phyloP scores from a whole-genome alignment of 805 yeast species.

The Candida parachauliodes region DNA sequence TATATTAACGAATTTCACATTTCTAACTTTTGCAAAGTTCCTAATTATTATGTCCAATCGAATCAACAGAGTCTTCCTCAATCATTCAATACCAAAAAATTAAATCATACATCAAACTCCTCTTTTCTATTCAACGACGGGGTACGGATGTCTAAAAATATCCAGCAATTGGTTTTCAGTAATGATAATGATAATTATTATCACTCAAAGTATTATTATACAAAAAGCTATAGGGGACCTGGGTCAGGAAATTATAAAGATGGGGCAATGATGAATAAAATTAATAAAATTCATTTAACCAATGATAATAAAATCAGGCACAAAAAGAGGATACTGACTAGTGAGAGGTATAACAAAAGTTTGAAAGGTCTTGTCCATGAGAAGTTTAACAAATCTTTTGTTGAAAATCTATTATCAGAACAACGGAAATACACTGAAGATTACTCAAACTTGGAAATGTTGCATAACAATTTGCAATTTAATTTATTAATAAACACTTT shows the following conservation, averaged over 20 bases:
- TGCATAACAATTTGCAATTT: slow-evolving; percentile 41
- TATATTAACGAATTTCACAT: slow-evolving; percentile 40
- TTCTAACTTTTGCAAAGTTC: slow-evolving; percentile 38
- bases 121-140: slow-evolving; percentile 24
- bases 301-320: slow-evolving; percentile 9
- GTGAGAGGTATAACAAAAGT: slow-evolving; percentile 17
- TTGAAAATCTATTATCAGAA: slow-evolving; percentile 24
- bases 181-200: slow-evolving; percentile 34
- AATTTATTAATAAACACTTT: slow-evolving; percentile 38
- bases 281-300: slow-evolving; percentile 32
- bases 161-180: slow-evolving; percentile 32
- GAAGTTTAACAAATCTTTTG: slow-evolving; percentile 25
- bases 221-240: slow-evolving; percentile 41
- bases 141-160: slow-evolving; percentile 27
- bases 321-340: slow-evolving; percentile 6
- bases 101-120: slow-evolving; percentile 16
- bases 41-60: slow-evolving; percentile 36
- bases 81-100: slow-evolving; percentile 13
- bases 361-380: slow-evolving; percentile 39
- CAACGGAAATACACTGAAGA: slow-evolving; percentile 34
- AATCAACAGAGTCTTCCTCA: slow-evolving; percentile 18
- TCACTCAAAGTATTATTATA: slow-evolving; percentile 36
- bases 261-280: slow-evolving; percentile 37
- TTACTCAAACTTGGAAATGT: slow-evolving; percentile 37
- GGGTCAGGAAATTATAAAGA: slow-evolving; percentile 46